Evolutionary conservation across 2,329 filamentous ascomycete species (phyloP), one percentile per base, ranked within the genome.

Genomic region (Gyromitra esculenta): DNA sequence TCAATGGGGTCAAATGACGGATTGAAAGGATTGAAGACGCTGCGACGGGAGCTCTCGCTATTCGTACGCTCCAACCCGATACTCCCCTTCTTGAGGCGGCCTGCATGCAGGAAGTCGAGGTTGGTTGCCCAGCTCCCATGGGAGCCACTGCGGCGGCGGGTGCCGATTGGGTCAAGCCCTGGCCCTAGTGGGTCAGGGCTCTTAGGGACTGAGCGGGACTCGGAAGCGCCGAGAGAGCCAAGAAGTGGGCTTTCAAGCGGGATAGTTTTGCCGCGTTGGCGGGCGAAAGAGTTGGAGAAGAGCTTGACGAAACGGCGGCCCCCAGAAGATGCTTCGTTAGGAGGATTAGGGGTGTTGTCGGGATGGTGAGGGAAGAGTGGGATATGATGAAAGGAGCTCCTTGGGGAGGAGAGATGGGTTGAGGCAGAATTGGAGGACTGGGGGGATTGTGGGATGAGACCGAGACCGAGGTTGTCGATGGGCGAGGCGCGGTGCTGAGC

Each of bases 191-290:
- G 50, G 21, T 70, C 71, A 3, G 65, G 71, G 15, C 80, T 77
- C 43, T 86, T 84, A 5, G 92, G 92, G 79, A 96, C 89, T 0
- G 92, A 95, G 81, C 93, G 91, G 80, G 91, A 94, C 82, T 95
- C 91, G 0, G 88, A 87, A 39, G 88, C 84, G 81, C 92, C 92
- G 13, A 94, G 84, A 21, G 88, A 89, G 0, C 92, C 92, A 6
- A 94, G 83, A 0, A 88, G 85, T 5, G 90, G 90, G 39, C 88
- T 87, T 7, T 88, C 87, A 5, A 87, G 81, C 0, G 86, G 86
- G 83, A 93, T 93, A 4, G 87, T 85, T 35, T 87, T 87, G 70
- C 88, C 87, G 56, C 89, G 89, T 1, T 78, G 79, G 18, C 80
- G 80, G 54, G 72, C 79, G 73, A 81, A 81, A 3, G 80, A 72